phyloP scores from a whole-genome alignment of 2,329 filamentous ascomycete species.

The Clonostachys rosea region DNA sequence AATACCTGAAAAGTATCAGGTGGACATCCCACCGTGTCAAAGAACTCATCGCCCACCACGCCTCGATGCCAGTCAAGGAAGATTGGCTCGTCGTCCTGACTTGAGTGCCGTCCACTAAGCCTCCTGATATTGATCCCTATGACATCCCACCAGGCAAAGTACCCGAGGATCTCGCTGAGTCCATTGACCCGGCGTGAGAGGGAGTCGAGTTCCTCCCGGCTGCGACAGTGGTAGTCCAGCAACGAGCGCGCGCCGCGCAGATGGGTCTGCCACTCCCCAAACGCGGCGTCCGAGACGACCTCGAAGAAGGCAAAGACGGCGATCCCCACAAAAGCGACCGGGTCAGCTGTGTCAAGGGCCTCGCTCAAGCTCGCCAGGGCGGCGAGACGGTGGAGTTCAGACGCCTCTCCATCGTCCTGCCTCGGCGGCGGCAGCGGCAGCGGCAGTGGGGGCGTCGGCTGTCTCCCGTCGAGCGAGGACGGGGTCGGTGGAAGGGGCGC shows the following conservation, averaged over 20 bases:
- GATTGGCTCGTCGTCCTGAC: conserved; percentile 13
- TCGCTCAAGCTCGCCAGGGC: conserved; percentile 28
- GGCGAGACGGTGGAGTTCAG: conserved; percentile 16
- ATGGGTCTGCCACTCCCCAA: conserved; percentile 30
- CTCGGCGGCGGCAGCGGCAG: no score
- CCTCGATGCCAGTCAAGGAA: conserved; percentile 35
- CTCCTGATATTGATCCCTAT: conserved; percentile 17
- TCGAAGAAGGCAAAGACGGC: conserved; percentile 37
- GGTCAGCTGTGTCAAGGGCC: conserved; percentile 29
- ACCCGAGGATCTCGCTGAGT: conserved; percentile 27
- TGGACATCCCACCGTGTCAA: conserved; percentile 28
- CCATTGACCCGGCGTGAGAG: conserved; percentile 25
- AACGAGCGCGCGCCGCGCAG: conserved; percentile 30
- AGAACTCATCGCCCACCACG: conserved; percentile 22
- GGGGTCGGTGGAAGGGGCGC: no score
- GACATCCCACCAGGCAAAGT: conserved; percentile 33
- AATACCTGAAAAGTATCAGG: conserved; percentile 28
- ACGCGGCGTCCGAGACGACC: conserved; percentile 28
- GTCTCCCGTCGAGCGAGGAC: no score
- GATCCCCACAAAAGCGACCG: conserved; percentile 34
- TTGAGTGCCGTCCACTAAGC: background rate
- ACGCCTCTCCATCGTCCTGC: background rate
- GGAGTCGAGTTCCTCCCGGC: conserved; percentile 20
- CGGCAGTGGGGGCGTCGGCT: no score
- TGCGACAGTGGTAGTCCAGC: conserved; percentile 30